phyloP scores from a whole-genome alignment of 2,329 filamentous ascomycete genomes.

The Metarhizium robertsii region DNA sequence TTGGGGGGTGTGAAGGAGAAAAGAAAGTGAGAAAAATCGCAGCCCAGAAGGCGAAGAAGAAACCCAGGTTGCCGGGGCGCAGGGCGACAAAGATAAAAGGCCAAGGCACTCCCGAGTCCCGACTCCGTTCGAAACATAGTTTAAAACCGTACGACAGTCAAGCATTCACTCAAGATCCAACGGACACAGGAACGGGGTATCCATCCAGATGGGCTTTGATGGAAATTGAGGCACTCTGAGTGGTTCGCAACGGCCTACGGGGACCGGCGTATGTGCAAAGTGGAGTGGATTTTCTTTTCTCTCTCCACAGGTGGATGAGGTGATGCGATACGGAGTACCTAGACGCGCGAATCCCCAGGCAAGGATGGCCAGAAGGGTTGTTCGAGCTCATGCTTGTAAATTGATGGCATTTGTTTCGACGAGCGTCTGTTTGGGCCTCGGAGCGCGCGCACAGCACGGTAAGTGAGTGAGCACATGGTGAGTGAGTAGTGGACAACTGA shows the following conservation, averaged over 20 bases:
- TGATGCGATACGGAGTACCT: neutral
- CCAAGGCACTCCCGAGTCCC: neutral
- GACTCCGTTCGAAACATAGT: neutral
- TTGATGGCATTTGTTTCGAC: neutral
- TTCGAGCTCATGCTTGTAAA: neutral
- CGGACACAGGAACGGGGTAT: conserved; percentile 1
- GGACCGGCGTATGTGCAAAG: neutral
- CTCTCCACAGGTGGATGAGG: neutral
- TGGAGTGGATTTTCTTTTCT: neutral
- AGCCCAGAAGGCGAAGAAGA: conserved; percentile 1
- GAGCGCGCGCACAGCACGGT: neutral
- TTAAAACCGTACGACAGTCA: neutral
- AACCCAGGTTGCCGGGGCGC: neutral
- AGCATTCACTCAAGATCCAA: neutral
- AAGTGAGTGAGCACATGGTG: no score
- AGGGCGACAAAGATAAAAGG: conserved; percentile 4
- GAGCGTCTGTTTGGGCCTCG: neutral
- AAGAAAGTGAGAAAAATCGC: neutral
- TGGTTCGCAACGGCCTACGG: neutral
- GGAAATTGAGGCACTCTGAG: conserved; percentile 9
- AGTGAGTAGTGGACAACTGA: no score
- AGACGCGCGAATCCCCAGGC: neutral
- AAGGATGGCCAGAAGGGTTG: neutral
- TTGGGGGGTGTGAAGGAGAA: neutral
- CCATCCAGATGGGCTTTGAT: conserved; percentile 1